A percentile compares a stretch with the other conserved stretches of the same genome.
These are phyloP conservation scores for Isatis lusitanica DNA, from an alignment of 441 rosid genomes.

Conservation along the genomic window DNA sequence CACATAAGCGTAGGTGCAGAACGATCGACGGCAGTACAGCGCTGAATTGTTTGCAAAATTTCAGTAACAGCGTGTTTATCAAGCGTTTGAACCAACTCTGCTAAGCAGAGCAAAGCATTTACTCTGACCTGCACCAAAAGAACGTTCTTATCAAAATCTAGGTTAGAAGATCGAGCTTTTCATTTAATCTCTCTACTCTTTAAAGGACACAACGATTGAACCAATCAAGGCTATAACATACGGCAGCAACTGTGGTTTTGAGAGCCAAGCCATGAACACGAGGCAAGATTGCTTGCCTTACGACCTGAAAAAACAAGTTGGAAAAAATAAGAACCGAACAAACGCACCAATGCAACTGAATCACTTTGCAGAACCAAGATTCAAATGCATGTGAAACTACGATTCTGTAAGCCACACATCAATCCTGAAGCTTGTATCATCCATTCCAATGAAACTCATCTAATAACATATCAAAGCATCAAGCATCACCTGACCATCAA, in stretches of 20 bases:
- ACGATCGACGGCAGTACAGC: conserved; percentile 92
- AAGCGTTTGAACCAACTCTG: conserved; percentile 72
- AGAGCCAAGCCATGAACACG: conserved; percentile 94
- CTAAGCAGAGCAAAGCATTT: conserved; percentile 85
- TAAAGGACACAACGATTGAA: conserved; percentile 1
- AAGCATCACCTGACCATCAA: conserved; percentile 75
- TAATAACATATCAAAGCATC: conserved; percentile 12
- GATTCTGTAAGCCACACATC: conserved; percentile 17
- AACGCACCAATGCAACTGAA: neutral
- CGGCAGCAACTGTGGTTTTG: conserved; percentile 93
- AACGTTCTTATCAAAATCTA: conserved; percentile 13
- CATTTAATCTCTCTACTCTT: neutral
- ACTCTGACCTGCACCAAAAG: conserved; percentile 75
- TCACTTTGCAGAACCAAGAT: conserved; percentile 9
- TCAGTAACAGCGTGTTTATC: conserved; percentile 73
- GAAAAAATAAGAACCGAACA: neutral
- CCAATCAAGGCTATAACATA: conserved; percentile 42
- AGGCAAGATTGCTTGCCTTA: conserved; percentile 90
- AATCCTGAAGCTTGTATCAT: conserved; percentile 9
- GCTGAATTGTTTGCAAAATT: conserved; percentile 81
- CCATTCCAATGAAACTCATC: conserved; percentile 1
- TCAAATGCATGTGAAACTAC: conserved; percentile 4
- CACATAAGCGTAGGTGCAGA: conserved; percentile 98
- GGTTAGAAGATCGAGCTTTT: neutral
- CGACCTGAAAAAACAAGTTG: conserved; percentile 59